Evolutionary conservation across 1,284 basidiomycete species (phyloP).

Genomic region (Xerocomus minutiporus): DNA sequence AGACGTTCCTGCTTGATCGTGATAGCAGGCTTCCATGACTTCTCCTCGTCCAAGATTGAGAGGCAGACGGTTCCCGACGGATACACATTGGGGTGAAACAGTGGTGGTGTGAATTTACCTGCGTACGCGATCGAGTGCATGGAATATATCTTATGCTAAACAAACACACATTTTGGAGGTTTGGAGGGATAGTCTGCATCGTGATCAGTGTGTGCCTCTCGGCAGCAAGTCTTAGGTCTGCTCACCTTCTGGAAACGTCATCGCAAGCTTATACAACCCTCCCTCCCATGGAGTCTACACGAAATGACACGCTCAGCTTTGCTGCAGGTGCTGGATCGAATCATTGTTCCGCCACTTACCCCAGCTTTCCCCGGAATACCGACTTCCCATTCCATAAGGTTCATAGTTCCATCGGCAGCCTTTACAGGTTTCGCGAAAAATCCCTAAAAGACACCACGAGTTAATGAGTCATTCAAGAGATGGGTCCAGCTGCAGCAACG

Average conservation of each 20-base stretch:
- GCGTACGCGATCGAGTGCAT: constrained; percentile 11
- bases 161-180: constrained; percentile 82
- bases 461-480: constrained; percentile 4
- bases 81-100: constrained; percentile 99
- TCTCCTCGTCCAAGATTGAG: constrained; percentile 98
- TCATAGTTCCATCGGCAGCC: constrained; percentile 87
- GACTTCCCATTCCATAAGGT: constrained; percentile 97
- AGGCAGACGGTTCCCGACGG: constrained; percentile 98
- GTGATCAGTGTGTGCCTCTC: constrained; percentile 3
- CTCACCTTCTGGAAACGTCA: constrained; percentile 92
- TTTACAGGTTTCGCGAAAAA: constrained; percentile 95
- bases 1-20: constrained; percentile 91
- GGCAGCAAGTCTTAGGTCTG: neutral
- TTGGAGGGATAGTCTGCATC: constrained; percentile 86
- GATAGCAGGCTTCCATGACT: constrained; percentile 98
- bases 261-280: constrained; percentile 88
- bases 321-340: constrained; percentile 15
- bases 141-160: neutral
- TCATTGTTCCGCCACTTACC: constrained; percentile 46
- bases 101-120: constrained; percentile 96
- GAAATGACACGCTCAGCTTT: constrained; percentile 7
- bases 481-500: neutral
- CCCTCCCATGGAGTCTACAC: constrained; percentile 93
- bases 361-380: constrained; percentile 85
- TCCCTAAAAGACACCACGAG: constrained; percentile 54